phyloP scores from a whole-genome alignment of 306 rosid genomes.

The Gynostemma pentaphyllum region DNA sequence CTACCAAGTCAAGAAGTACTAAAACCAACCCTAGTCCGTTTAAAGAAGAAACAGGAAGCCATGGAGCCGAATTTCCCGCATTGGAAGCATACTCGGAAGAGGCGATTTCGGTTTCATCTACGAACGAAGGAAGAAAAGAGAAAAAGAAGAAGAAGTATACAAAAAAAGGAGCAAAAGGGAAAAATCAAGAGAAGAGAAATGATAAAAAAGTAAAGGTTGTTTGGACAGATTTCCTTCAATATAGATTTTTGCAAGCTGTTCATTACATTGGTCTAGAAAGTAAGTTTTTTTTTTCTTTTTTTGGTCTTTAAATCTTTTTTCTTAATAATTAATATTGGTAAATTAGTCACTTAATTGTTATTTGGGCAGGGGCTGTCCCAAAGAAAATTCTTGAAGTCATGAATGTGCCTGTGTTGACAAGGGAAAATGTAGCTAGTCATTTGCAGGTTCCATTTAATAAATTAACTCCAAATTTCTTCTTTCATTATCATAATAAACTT shows the following conservation, averaged over 20 bases:
- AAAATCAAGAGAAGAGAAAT: not conserved
- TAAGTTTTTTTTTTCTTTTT: constrained; percentile 1
- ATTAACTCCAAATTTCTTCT: too few species aligned
- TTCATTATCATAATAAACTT: not conserved
- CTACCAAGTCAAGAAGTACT: not conserved
- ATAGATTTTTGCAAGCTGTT: constrained; percentile 12
- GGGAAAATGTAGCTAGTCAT: constrained; percentile 18
- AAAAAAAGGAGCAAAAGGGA: not conserved
- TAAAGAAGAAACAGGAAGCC: not conserved
- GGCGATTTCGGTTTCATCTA: not conserved
- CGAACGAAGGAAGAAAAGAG: not conserved
- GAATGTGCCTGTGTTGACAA: constrained; percentile 12
- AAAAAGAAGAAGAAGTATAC: not conserved
- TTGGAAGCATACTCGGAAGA: not conserved
- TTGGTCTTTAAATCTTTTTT: not conserved
- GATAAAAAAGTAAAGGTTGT: constrained; percentile 9
- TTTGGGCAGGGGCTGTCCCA: constrained; percentile 15
- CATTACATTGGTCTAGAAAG: constrained; percentile 18
- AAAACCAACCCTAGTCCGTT: not conserved
- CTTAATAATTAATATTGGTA: too few species aligned
- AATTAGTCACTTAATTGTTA: too few species aligned
- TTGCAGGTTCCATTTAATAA: constrained; percentile 24
- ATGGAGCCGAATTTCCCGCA: not conserved
- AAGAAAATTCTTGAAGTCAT: constrained; percentile 17
- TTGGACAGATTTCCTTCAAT: constrained; percentile 17